phyloP scores from a whole-genome alignment of 371 early-diverging fungal species.

The Actinomucor elegans region DNA sequence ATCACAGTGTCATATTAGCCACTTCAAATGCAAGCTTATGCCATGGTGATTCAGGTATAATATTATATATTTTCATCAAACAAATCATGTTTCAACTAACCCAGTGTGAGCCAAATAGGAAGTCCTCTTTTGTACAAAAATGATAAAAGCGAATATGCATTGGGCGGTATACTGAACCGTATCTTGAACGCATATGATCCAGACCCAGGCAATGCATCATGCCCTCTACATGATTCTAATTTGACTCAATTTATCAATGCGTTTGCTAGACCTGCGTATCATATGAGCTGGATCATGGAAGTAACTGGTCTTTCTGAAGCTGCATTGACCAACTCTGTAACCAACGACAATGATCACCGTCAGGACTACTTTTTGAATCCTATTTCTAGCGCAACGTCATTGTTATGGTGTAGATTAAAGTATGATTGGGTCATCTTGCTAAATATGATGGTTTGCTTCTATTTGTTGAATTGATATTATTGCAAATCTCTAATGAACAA shows the following conservation, averaged over 20 bases:
- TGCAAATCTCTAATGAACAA: too few relatives aligned
- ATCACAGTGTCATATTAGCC: constrained; percentile 11
- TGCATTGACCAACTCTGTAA: constrained; percentile 4
- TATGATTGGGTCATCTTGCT: too few relatives aligned
- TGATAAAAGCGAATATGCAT: constrained; percentile 1
- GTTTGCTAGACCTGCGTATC: constrained; percentile 19
- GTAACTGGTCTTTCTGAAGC: constrained; percentile 19
- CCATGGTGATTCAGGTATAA: constrained; percentile 41
- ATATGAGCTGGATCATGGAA: constrained; percentile 32
- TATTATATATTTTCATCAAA: neutral
- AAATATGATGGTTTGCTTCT: too few relatives aligned
- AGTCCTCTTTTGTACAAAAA: constrained; percentile 21
- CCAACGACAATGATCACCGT: neutral
- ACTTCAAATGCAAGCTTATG: constrained; percentile 25
- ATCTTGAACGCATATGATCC: constrained; percentile 39
- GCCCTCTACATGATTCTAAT: constrained; percentile 29
- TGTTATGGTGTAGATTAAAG: too few relatives aligned
- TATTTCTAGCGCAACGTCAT: too few relatives aligned
- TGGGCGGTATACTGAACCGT: constrained; percentile 29
- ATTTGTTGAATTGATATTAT: too few relatives aligned
- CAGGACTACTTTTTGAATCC: too few relatives aligned
- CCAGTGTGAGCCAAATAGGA: too few relatives aligned
- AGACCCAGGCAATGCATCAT: constrained; percentile 21
- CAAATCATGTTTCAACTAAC: neutral
- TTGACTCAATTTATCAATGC: constrained; percentile 17